Conservation (phyloP, 441 rosid species). For the Mallotus repandus region DNA sequence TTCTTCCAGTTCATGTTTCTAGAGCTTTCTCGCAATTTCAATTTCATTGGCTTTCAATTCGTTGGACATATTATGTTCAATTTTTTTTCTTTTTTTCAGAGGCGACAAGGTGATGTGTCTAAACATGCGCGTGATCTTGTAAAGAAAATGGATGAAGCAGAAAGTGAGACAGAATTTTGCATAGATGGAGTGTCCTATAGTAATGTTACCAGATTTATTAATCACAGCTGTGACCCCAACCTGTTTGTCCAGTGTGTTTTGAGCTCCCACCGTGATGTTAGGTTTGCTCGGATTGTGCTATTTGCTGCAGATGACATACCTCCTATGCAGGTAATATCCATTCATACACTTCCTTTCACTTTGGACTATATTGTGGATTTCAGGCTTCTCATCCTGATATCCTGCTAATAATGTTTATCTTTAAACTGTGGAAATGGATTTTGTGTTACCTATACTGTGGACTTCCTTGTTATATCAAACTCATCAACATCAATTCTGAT, state of each 20-base stretch:
- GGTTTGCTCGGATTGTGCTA: slow-evolving; percentile 45
- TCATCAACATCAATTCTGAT: background rate
- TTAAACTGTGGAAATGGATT: background rate
- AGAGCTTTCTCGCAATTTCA: background rate
- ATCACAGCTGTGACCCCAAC: slow-evolving; percentile 52
- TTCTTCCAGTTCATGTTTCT: slow-evolving; percentile 2
- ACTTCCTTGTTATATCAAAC: background rate
- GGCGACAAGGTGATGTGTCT: slow-evolving; percentile 33
- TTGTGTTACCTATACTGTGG: background rate
- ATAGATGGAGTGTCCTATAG: slow-evolving; percentile 41
- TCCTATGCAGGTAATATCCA: slow-evolving; percentile 38
- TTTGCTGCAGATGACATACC: slow-evolving; percentile 51
- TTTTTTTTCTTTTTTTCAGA: slow-evolving; percentile 26
- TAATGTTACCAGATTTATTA: slow-evolving; percentile 48
- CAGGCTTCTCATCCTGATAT: background rate
- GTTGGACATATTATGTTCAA: background rate
- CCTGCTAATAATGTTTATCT: background rate
- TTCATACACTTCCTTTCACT: background rate
- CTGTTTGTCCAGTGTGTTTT: slow-evolving; percentile 49
- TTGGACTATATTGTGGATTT: background rate
- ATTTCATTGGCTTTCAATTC: slow-evolving; percentile 11
- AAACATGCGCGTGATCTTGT: slow-evolving; percentile 18
- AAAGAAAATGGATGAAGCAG: slow-evolving; percentile 22
- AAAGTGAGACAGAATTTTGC: slow-evolving; percentile 40
- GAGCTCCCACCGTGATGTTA: slow-evolving; percentile 45